A percentile compares a stretch with the other conserved stretches of the same genome.
Conservation (phyloP, 169 alveolate species). For the Neospora caninum region DNA sequence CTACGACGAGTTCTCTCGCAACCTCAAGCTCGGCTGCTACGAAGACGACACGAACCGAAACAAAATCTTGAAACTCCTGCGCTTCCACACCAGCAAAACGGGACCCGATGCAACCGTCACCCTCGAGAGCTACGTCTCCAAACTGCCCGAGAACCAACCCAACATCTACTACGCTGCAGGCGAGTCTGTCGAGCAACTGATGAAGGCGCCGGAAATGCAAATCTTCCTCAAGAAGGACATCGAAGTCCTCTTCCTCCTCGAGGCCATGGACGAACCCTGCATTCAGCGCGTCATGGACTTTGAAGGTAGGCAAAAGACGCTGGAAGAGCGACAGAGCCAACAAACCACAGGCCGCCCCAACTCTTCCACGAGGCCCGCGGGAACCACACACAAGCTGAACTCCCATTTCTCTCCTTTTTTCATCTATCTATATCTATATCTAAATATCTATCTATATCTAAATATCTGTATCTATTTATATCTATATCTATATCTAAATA, state of each 20-base stretch:
- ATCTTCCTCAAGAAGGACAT: constrained; percentile 89
- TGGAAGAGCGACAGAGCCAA: not conserved
- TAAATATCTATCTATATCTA: too few relatives aligned
- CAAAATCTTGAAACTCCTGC: constrained; percentile 91
- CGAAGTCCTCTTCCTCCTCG: constrained; percentile 94
- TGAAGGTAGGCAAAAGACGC: constrained; percentile 57
- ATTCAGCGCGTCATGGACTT: constrained; percentile 73
- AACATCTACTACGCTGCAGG: constrained; percentile 90
- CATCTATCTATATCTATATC: not conserved
- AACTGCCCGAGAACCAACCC: constrained; percentile 94
- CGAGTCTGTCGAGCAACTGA: constrained; percentile 77
- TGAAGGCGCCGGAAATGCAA: constrained; percentile 92
- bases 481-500: not conserved
- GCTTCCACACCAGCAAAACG: constrained; percentile 88
- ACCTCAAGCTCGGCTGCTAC: constrained; percentile 94
- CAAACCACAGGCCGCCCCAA: too few relatives aligned
- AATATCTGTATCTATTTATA: not conserved
- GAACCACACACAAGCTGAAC: too few relatives aligned
- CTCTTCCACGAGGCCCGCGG: too few relatives aligned
- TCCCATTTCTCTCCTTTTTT: too few relatives aligned
- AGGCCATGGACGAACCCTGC: constrained; percentile 95
- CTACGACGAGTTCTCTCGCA: constrained; percentile 91
- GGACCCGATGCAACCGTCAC: constrained; percentile 82
- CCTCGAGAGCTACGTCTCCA: constrained; percentile 88
- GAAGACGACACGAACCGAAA: constrained; percentile 95